These are phyloP conservation scores for Rhodofomes roseus DNA, from an alignment of 1,284 basidiomycete genomes.

Conservation along the genomic window DNA sequence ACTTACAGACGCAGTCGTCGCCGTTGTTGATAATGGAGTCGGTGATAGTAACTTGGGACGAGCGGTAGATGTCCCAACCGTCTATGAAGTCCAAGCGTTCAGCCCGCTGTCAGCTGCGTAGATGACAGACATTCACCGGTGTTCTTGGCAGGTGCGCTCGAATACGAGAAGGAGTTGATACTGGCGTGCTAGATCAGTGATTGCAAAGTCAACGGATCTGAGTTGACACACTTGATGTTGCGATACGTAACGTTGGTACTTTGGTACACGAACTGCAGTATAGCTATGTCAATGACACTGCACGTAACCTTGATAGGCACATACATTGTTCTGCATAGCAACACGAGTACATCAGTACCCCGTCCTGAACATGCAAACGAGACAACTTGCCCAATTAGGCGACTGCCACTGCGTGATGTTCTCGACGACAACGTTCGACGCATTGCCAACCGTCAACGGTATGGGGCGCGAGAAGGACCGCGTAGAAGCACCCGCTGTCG, in stretches of 20 bases:
- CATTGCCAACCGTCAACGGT: slow-evolving; percentile 55
- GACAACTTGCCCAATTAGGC: slow-evolving; percentile 37
- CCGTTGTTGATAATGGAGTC: slow-evolving; percentile 57
- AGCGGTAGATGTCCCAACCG: slow-evolving; percentile 64
- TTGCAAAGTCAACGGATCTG: background rate
- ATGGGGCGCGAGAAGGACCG: slow-evolving; percentile 56
- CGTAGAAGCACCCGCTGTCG: slow-evolving; percentile 39
- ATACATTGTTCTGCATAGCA: slow-evolving; percentile 31
- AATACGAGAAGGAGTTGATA: slow-evolving; percentile 27
- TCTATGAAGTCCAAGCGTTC: slow-evolving; percentile 25
- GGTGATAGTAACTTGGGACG: slow-evolving; percentile 44
- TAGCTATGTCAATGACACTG: background rate
- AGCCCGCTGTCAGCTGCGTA: background rate
- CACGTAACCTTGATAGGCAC: background rate
- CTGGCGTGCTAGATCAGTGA: slow-evolving; percentile 7
- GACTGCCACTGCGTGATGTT: slow-evolving; percentile 50
- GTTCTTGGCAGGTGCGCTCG: slow-evolving; percentile 10
- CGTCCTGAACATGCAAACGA: background rate
- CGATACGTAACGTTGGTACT: slow-evolving; percentile 30
- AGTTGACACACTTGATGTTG: slow-evolving; percentile 25
- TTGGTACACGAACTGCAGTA: slow-evolving; percentile 29
- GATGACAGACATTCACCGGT: background rate
- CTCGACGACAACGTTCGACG: slow-evolving; percentile 49
- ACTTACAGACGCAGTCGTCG: slow-evolving; percentile 53
- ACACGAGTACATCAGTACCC: background rate